phyloP scores from a whole-genome alignment of 2,329 filamentous ascomycete species.

The Pseudogymnoascus sp. region DNA sequence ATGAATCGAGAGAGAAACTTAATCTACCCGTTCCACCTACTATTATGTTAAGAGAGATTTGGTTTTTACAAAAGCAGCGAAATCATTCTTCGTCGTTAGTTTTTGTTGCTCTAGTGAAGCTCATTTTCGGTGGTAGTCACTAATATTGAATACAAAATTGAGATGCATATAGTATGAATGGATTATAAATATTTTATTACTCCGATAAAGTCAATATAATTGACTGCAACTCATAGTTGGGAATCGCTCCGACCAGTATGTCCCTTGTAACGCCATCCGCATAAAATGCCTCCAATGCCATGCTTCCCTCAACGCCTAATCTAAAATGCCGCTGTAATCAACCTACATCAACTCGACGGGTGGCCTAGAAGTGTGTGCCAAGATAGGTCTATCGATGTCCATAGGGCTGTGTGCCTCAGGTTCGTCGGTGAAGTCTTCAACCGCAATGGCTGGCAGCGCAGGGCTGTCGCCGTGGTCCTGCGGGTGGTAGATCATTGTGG shows the following conservation, averaged over 20 bases:
- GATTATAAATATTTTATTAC: background rate
- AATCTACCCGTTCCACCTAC: background rate
- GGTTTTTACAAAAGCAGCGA: background rate
- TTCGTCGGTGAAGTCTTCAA: constrained; percentile 59
- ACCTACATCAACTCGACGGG: constrained; percentile 58
- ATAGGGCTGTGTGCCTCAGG: constrained; percentile 37
- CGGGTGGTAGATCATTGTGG: constrained; percentile 59
- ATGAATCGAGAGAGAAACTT: constrained; percentile 2
- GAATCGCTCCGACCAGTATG: background rate
- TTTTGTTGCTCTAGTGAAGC: background rate
- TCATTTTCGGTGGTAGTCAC: background rate
- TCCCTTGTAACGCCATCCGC: background rate
- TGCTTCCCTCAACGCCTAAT: background rate
- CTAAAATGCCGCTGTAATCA: background rate
- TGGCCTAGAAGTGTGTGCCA: constrained; percentile 55
- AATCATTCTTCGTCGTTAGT: background rate
- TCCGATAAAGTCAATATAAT: background rate
- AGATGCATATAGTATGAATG: background rate
- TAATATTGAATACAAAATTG: background rate
- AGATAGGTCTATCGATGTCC: constrained; percentile 40
- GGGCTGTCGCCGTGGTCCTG: constrained; percentile 47
- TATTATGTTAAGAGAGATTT: background rate
- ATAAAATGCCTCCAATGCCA: constrained; percentile 3
- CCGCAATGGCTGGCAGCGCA: constrained; percentile 56
- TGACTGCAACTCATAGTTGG: background rate